Base-by-base conservation (phyloP, 768 basidiomycete genomes). In the Grammothele lineata region DNA sequence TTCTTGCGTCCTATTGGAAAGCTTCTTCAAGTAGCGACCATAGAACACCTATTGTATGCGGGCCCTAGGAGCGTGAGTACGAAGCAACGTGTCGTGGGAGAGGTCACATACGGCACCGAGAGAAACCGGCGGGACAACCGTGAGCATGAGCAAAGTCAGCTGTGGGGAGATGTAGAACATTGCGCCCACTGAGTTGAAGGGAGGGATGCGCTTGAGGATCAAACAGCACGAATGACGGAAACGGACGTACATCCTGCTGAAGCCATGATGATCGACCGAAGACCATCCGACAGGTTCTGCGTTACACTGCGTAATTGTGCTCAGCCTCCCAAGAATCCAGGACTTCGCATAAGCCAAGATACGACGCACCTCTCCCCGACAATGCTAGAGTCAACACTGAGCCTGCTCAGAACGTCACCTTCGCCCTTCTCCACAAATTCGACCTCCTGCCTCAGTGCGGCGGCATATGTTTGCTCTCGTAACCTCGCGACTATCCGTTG, bases 91-190 rank as follows among this genome's bases (percentile, higher is more conserved):
- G n/a, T n/a, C n/a, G n/a, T 62, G 6, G 0, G 27, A 19, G 3
- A 2, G 11, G 4, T 60, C 19, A 70, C 75, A 33, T 69, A 94
- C 79, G 58, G 92, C 85, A 55, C 89, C 89, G 44, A 92, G 72
- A 19, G 89, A 90, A 4, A 92, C 80, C 0, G 90, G 90, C 17
- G 90, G 90, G 0, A 97, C 93, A 40, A 97, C 82, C 27, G 83
- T 81, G 42, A 99, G 77, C 95, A 99, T 98, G 54, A 97, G 71
- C 45, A 87, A 63, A 0, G 95, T 98, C 49, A 99, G 70, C 34
- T 84, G 85, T 0, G 89, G 87, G 0, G 88, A 94, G 45, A 95
- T 78, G 66, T 86, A 94, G 57, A 97, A 82, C 95, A 97, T 99
- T 34, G 92, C 90, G 37, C 87, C 91, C 53, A 97, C 92, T 88